Percentiles rank a stretch among this genome's conserved stretches.
Evolutionary conservation across 1,284 basidiomycete species (phyloP).

Genomic region (Rhodotorula sp.): DNA sequence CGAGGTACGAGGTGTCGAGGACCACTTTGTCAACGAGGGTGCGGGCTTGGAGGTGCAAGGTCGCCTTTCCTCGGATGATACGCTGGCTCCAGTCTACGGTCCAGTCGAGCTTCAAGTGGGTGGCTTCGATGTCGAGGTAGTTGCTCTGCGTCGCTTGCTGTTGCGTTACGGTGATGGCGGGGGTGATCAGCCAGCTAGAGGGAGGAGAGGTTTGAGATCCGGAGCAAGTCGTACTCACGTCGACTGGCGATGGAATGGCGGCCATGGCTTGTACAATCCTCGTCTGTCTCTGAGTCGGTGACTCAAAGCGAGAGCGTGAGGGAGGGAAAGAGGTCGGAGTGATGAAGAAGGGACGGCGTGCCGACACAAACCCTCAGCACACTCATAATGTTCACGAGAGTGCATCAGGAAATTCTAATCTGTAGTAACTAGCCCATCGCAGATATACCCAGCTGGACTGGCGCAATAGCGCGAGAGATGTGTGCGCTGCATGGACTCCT

Average conservation of each 20-base stretch:
- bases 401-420: too few relatives aligned
- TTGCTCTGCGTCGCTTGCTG: slow-evolving; percentile 64
- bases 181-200: not conserved
- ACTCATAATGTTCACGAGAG: too few relatives aligned
- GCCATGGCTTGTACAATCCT: not conserved
- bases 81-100: slow-evolving; percentile 70
- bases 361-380: too few relatives aligned
- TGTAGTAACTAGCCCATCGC: too few relatives aligned
- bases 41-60: slow-evolving; percentile 63
- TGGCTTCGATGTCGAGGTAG: slow-evolving; percentile 66
- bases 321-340: too few relatives aligned
- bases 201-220: not conserved
- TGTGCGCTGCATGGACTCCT: too few relatives aligned
- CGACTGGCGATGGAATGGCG: not conserved
- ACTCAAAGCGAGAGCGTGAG: not conserved
- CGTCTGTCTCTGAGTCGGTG: not conserved
- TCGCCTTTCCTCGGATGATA: slow-evolving; percentile 70
- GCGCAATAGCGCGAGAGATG: too few relatives aligned
- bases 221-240: not conserved
- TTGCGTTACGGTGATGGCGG: not conserved
- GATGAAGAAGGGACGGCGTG: too few relatives aligned
- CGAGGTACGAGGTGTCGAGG: slow-evolving; percentile 76
- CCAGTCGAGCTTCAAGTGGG: slow-evolving; percentile 78
- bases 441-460: too few relatives aligned
- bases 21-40: slow-evolving; percentile 52